Percentiles rank a stretch among this genome's conserved stretches.
phyloP scores from a whole-genome alignment of 495 filamentous ascomycete species.

The Neurospora hispaniola region DNA sequence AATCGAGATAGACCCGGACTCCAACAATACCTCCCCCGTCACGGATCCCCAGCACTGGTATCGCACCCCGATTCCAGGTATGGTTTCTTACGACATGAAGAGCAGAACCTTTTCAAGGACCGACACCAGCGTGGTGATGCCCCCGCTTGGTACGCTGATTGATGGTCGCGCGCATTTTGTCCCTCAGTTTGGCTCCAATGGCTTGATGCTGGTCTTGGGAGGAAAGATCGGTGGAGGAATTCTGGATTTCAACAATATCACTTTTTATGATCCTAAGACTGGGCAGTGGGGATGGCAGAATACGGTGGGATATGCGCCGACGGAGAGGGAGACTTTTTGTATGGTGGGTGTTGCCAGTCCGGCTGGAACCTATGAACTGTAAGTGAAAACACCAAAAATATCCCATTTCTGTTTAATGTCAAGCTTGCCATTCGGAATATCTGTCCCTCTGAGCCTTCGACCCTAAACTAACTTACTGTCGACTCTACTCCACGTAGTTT shows the following conservation, averaged over 20 bases:
- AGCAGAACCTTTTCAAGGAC: slow-evolving; percentile 6
- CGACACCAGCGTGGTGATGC: not conserved
- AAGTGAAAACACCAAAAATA: not conserved
- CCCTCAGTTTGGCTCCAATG: slow-evolving; percentile 18
- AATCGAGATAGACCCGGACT: not conserved
- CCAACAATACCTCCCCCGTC: not conserved
- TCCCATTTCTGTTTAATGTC: not conserved
- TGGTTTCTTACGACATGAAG: slow-evolving; percentile 14
- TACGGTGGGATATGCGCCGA: slow-evolving; percentile 14
- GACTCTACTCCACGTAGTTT: slow-evolving; percentile 9
- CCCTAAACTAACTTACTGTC: not conserved
- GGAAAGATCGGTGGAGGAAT: not conserved
- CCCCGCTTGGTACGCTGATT: not conserved
- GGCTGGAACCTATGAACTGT: slow-evolving; percentile 26
- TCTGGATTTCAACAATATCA: slow-evolving; percentile 16
- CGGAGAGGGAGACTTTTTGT: slow-evolving; percentile 15
- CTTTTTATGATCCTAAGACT: slow-evolving; percentile 26
- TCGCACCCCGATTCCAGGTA: slow-evolving; percentile 7
- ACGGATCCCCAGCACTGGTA: not conserved
- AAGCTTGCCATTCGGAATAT: not conserved
- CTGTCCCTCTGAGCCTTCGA: not conserved
- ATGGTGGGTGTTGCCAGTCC: slow-evolving; percentile 19
- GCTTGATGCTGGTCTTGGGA: slow-evolving; percentile 26
- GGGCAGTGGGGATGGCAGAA: slow-evolving; percentile 21
- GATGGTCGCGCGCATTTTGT: slow-evolving; percentile 19